Conservation (phyloP, 371 early-diverging fungal species). For the Mortierella sp. region DNA sequence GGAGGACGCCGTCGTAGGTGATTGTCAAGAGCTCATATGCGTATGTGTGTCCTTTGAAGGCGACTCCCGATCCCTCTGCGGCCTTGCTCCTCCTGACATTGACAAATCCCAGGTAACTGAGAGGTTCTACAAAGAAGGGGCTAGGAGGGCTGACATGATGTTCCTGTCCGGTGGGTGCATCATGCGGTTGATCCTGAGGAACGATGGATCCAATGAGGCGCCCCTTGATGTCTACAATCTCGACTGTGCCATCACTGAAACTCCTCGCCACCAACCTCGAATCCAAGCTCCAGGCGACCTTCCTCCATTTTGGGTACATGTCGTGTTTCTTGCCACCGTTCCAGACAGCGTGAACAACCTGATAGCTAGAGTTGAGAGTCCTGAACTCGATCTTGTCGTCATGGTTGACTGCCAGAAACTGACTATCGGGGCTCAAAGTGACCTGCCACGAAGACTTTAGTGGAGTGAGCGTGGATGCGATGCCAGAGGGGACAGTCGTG, state of each 20-base stretch:
- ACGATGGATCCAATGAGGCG: conserved; percentile 48
- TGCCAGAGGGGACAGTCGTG: conserved; percentile 60
- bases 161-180: conserved; percentile 5
- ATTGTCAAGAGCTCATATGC: conserved; percentile 58
- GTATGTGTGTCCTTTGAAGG: conserved; percentile 50
- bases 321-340: conserved; percentile 33
- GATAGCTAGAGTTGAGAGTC: conserved; percentile 53
- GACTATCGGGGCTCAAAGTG: conserved; percentile 57
- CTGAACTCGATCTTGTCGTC: conserved; percentile 61
- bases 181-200: conserved; percentile 34
- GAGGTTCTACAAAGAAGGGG: conserved; percentile 57
- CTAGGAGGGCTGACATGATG: background rate
- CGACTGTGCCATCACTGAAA: conserved; percentile 59
- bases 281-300: conserved; percentile 60
- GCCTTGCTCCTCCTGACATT: conserved; percentile 23
- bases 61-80: conserved; percentile 8
- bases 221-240: conserved; percentile 56
- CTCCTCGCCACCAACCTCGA: conserved; percentile 56
- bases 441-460: conserved; percentile 57
- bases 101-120: conserved; percentile 54
- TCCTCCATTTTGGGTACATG: conserved; percentile 60
- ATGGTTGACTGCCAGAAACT: conserved; percentile 58
- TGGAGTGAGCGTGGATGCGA: conserved; percentile 53
- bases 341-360: conserved; percentile 52
- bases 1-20: conserved; percentile 57